phyloP scores from a whole-genome alignment of 306 rosid genomes.

The Trifolium subterraneum region DNA sequence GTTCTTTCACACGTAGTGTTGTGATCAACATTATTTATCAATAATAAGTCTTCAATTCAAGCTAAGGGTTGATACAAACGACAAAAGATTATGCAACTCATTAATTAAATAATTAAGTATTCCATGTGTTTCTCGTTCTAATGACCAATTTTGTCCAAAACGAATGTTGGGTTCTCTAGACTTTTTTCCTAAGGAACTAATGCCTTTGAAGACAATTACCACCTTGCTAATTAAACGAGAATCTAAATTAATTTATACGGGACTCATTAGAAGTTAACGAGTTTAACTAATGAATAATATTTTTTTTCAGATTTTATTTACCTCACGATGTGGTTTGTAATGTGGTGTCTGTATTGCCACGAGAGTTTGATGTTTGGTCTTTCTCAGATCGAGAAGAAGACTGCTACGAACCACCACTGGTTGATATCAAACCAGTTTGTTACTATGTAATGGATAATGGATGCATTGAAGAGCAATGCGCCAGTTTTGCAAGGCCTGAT shows the following conservation, averaged over 20 bases:
- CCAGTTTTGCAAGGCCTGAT: too few relatives aligned
- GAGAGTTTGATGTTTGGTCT: too few relatives aligned
- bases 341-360: too few relatives aligned
- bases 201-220: neutral
- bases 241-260: neutral
- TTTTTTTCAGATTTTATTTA: too few relatives aligned
- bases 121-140: neutral
- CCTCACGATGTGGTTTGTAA: too few relatives aligned
- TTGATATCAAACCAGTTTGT: too few relatives aligned
- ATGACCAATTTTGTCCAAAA: neutral
- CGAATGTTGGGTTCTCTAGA: conserved; percentile 7
- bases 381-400: too few relatives aligned
- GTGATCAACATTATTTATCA: neutral
- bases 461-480: too few relatives aligned
- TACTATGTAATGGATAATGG: too few relatives aligned
- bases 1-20: neutral
- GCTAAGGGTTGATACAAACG: neutral
- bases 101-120: neutral
- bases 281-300: too few relatives aligned
- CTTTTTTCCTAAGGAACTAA: neutral
- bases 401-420: too few relatives aligned
- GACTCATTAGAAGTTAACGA: too few relatives aligned
- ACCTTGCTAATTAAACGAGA: neutral
- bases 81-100: neutral
- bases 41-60: neutral